These are phyloP conservation scores for Syncephalastrum monosporum DNA, from an alignment of 371 early-diverging fungal species.

Conservation along the genomic window DNA sequence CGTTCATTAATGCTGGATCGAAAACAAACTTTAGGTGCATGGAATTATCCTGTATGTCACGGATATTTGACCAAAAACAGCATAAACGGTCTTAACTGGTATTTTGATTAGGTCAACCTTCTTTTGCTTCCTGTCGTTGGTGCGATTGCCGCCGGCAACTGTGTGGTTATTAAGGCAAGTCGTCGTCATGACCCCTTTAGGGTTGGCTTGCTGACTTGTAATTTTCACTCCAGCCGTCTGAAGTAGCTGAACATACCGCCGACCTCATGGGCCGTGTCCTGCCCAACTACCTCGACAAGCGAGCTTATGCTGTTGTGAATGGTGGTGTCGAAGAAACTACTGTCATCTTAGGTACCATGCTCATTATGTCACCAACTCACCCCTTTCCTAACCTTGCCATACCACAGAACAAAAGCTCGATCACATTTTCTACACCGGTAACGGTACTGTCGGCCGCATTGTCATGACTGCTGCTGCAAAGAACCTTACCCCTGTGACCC, in stretches of 20 bases:
- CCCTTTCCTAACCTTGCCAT: not conserved
- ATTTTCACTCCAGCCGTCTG: slow-evolving; percentile 66
- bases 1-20: not conserved
- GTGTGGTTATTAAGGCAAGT: slow-evolving; percentile 71
- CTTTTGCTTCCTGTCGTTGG: slow-evolving; percentile 75
- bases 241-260: slow-evolving; percentile 73
- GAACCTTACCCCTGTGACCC: slow-evolving; percentile 75
- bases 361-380: not conserved
- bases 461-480: slow-evolving; percentile 80
- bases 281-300: slow-evolving; percentile 74
- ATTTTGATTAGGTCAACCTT: slow-evolving; percentile 47
- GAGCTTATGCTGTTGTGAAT: slow-evolving; percentile 67
- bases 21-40: slow-evolving; percentile 50
- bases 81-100: not conserved
- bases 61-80: not conserved
- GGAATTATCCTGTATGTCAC: slow-evolving; percentile 83
- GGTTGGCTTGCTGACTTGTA: not conserved
- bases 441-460: slow-evolving; percentile 74
- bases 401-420: slow-evolving; percentile 65
- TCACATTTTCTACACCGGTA: slow-evolving; percentile 93
- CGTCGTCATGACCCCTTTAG: not conserved
- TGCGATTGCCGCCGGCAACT: slow-evolving; percentile 93
- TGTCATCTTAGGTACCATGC: slow-evolving; percentile 51
- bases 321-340: slow-evolving; percentile 80
- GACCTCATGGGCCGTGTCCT: slow-evolving; percentile 59